phyloP scores from a whole-genome alignment of 306 rosid species.

The Dryas drummondii region DNA sequence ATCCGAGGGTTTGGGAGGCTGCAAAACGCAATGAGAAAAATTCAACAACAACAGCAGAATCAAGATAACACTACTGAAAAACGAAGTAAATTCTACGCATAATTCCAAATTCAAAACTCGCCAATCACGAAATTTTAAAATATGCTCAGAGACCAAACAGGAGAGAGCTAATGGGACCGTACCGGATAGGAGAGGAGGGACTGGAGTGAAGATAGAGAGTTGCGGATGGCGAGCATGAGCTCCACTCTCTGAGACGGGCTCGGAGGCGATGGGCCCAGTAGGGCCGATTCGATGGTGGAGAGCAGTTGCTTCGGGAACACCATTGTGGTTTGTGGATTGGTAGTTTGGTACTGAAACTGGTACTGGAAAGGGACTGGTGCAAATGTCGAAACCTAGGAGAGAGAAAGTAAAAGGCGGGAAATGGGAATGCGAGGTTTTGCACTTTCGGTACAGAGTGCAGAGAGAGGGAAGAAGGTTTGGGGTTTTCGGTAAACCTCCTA shows the following conservation, averaged over 20 bases:
- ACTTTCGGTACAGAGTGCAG: background rate
- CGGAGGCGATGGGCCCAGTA: constrained; percentile 72
- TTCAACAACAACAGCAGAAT: background rate
- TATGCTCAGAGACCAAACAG: background rate
- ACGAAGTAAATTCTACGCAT: background rate
- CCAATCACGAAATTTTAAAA: background rate
- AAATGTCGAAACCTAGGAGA: constrained; percentile 28
- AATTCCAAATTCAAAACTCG: background rate
- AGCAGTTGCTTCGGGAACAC: constrained; percentile 77
- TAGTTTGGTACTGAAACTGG: background rate
- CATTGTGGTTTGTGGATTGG: constrained; percentile 35
- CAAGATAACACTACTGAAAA: background rate
- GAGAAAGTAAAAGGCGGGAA: constrained; percentile 41
- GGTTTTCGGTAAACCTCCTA: constrained; percentile 23
- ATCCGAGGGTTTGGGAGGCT: constrained; percentile 84
- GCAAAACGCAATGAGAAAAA: constrained; percentile 11
- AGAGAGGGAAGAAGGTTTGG: background rate
- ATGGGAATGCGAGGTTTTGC: constrained; percentile 2
- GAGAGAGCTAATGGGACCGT: constrained; percentile 2
- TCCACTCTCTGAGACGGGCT: constrained; percentile 66
- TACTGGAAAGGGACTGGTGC: constrained; percentile 3
- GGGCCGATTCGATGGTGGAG: constrained; percentile 61
- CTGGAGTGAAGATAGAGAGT: constrained; percentile 50
- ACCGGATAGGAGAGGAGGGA: constrained; percentile 80
- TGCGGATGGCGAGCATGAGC: constrained; percentile 81